These are phyloP conservation scores for Podaxis sp. DNA, from an alignment of 768 basidiomycete genomes.

Conservation along the genomic window DNA sequence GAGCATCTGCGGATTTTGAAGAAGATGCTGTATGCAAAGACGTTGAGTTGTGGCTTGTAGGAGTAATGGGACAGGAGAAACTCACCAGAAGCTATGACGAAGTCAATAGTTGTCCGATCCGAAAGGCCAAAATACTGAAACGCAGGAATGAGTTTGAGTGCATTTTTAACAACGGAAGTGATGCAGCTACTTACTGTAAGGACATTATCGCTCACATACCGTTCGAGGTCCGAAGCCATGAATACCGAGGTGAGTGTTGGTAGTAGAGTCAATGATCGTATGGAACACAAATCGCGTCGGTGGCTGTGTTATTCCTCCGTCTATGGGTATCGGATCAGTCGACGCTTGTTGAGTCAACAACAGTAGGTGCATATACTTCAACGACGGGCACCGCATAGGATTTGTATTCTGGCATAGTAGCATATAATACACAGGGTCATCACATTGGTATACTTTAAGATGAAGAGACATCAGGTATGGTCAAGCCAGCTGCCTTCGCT, in stretches of 20 bases:
- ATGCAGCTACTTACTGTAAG: constrained; percentile 50
- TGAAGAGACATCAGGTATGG: constrained; percentile 43
- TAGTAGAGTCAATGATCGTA: neutral
- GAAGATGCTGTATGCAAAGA: constrained; percentile 59
- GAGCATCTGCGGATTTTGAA: constrained; percentile 75
- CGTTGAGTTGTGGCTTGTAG: neutral
- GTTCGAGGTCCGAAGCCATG: constrained; percentile 41
- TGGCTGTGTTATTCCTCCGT: constrained; percentile 4
- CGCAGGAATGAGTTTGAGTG: constrained; percentile 4
- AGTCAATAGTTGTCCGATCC: constrained; percentile 83
- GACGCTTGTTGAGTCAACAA: neutral
- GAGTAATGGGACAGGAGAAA: neutral
- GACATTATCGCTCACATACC: constrained; percentile 79
- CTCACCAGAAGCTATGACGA: constrained; percentile 82
- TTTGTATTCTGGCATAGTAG: neutral
- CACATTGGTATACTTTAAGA: constrained; percentile 12
- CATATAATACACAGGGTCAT: neutral
- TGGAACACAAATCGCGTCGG: neutral
- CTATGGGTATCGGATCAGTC: neutral
- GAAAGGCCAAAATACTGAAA: constrained; percentile 79
- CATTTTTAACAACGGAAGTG: neutral
- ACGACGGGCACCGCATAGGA: neutral
- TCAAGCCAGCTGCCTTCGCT: constrained; percentile 54
- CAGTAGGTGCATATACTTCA: neutral
- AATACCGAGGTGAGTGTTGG: neutral